phyloP scores from a whole-genome alignment of 345 rosid species.

The Ricinus communis region DNA sequence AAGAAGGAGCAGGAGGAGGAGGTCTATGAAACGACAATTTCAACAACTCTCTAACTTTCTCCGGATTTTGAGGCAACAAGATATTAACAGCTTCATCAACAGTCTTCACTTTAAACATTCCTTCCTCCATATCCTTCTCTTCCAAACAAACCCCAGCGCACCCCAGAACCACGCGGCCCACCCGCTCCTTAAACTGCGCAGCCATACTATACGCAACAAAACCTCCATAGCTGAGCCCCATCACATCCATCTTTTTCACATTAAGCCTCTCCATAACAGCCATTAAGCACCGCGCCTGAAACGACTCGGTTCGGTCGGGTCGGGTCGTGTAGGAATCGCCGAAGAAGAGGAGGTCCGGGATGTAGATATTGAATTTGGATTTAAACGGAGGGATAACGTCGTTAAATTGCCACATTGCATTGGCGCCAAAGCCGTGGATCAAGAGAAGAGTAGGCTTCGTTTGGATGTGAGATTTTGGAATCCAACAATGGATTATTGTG shows the following conservation, averaged over 20 bases:
- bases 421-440: constrained; percentile 90
- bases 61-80: constrained; percentile 67
- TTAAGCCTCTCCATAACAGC: constrained; percentile 49
- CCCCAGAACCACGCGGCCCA: constrained; percentile 60
- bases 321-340: constrained; percentile 82
- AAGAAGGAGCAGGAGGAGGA: constrained; percentile 62
- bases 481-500: constrained; percentile 84
- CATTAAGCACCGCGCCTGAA: constrained; percentile 74
- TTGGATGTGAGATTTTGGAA: constrained; percentile 46
- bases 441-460: constrained; percentile 58
- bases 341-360: constrained; percentile 87
- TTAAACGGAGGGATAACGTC: constrained; percentile 50
- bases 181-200: constrained; percentile 65
- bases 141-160: constrained; percentile 86
- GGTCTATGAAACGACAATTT: constrained; percentile 52
- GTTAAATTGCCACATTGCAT: constrained; percentile 95
- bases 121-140: constrained; percentile 72
- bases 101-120: constrained; percentile 59
- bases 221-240: constrained; percentile 86
- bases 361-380: constrained; percentile 73
- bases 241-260: constrained; percentile 44
- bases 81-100: constrained; percentile 54
- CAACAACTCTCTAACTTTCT: constrained; percentile 49
- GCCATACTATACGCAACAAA: constrained; percentile 81
- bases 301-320: constrained; percentile 61